These are phyloP conservation scores for Metarhizium album DNA, from an alignment of 2,329 filamentous ascomycete species.

Conservation along the genomic window DNA sequence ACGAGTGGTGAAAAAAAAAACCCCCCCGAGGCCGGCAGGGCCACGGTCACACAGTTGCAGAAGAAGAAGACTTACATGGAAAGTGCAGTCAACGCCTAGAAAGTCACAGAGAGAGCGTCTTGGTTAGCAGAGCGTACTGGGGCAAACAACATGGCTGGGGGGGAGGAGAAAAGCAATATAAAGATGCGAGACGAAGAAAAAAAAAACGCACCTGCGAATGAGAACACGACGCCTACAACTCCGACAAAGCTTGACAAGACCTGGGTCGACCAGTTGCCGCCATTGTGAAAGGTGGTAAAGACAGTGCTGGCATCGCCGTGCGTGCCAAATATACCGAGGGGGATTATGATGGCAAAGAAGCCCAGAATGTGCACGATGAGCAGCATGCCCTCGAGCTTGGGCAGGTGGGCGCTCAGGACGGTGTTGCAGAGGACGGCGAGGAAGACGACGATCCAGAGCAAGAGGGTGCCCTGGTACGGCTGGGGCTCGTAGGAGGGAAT, in stretches of 20 bases:
- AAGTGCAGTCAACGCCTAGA: too few relatives aligned
- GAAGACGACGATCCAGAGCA: slow-evolving; percentile 35
- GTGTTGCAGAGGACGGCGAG: slow-evolving; percentile 42
- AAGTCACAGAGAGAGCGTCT: too few relatives aligned
- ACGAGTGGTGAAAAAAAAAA: not conserved
- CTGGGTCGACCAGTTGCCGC: slow-evolving; percentile 29
- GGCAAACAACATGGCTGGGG: too few relatives aligned
- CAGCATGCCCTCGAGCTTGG: slow-evolving; percentile 39
- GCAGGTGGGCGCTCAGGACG: slow-evolving; percentile 31
- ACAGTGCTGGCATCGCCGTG: slow-evolving; percentile 23
- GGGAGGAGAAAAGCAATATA: not conserved
- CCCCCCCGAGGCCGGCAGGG: too few relatives aligned
- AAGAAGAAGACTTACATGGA: not conserved
- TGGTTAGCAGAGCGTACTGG: too few relatives aligned
- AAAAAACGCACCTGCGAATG: slow-evolving; percentile 15
- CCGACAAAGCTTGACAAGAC: slow-evolving; percentile 35
- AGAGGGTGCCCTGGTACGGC: slow-evolving; percentile 37
- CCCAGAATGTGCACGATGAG: slow-evolving; percentile 35
- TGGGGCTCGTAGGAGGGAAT: slow-evolving; percentile 12
- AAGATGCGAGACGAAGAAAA: not conserved
- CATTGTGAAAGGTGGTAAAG: slow-evolving; percentile 32
- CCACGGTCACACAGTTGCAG: too few relatives aligned
- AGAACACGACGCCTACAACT: slow-evolving; percentile 28
- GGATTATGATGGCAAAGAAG: slow-evolving; percentile 22
- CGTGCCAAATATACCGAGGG: slow-evolving; percentile 21